These are phyloP conservation scores for Musa acuminata DNA, from an alignment of 176 grass and related monocot species.

Conservation along the genomic window DNA sequence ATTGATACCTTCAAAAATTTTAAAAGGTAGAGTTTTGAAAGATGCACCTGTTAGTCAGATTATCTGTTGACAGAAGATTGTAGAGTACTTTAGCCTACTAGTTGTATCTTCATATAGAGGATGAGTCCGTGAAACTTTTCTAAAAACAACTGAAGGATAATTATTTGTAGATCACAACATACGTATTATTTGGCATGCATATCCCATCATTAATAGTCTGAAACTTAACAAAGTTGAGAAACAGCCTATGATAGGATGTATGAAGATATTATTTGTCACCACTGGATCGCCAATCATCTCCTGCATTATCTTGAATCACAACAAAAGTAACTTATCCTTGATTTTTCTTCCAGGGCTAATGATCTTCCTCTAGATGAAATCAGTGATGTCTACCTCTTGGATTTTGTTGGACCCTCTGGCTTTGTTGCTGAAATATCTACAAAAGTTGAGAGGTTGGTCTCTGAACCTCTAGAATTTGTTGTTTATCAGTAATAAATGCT, in stretches of 20 bases:
- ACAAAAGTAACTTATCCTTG: neutral
- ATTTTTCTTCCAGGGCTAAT: slow-evolving; percentile 35
- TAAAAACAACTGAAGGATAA: neutral
- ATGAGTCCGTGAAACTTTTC: neutral
- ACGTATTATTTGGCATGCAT: neutral
- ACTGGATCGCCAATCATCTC: neutral
- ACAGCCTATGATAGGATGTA: neutral
- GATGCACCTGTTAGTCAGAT: neutral
- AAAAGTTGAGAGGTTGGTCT: slow-evolving; percentile 62
- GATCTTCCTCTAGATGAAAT: slow-evolving; percentile 70
- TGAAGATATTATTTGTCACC: neutral
- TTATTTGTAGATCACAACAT: neutral
- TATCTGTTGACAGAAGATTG: neutral
- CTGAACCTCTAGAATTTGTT: neutral
- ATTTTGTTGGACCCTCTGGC: slow-evolving; percentile 78
- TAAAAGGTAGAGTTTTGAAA: neutral
- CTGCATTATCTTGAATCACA: neutral
- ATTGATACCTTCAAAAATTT: too few species aligned
- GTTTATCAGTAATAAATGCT: too few species aligned
- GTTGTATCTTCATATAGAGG: neutral
- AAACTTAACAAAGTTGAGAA: neutral
- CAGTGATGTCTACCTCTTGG: slow-evolving; percentile 73
- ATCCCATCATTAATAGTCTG: neutral
- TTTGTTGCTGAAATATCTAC: slow-evolving; percentile 64
- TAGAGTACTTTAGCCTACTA: neutral